phyloP scores from a whole-genome alignment of 2,329 filamentous ascomycete genomes.

The Calonectria pseudoreteaudii region DNA sequence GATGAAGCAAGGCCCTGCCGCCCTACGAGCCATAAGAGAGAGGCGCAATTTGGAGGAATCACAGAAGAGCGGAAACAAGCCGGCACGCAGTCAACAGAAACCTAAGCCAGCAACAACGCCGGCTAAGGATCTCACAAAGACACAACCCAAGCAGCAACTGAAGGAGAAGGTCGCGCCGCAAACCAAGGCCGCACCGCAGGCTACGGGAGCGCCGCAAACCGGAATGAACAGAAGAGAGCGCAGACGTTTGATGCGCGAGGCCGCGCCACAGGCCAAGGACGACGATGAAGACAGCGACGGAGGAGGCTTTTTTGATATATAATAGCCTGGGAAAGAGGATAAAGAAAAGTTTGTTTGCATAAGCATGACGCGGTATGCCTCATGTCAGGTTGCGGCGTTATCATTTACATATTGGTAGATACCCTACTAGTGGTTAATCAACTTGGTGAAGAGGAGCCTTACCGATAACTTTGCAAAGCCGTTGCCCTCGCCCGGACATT shows the following conservation, averaged over 20 bases:
- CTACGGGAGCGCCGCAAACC: slow-evolving; percentile 39
- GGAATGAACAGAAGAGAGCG: slow-evolving; percentile 51
- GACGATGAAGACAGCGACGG: slow-evolving; percentile 64
- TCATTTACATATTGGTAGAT: slow-evolving; percentile 35
- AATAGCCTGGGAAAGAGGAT: neutral
- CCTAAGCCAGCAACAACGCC: slow-evolving; percentile 28
- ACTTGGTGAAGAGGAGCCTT: slow-evolving; percentile 12
- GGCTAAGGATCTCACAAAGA: slow-evolving; percentile 31
- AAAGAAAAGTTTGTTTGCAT: slow-evolving; percentile 16
- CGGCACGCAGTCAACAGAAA: slow-evolving; percentile 30
- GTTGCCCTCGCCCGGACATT: neutral
- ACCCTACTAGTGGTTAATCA: slow-evolving; percentile 26
- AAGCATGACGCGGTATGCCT: neutral
- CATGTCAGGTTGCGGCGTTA: slow-evolving; percentile 11
- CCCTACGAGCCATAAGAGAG: slow-evolving; percentile 67
- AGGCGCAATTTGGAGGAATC: slow-evolving; percentile 49
- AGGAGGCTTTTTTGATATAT: slow-evolving; percentile 68
- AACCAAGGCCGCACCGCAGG: slow-evolving; percentile 33
- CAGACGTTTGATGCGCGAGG: slow-evolving; percentile 50
- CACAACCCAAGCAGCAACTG: slow-evolving; percentile 34
- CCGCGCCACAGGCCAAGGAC: slow-evolving; percentile 46
- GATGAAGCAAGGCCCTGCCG: slow-evolving; percentile 66
- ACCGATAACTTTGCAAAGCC: slow-evolving; percentile 2
- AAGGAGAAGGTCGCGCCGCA: slow-evolving; percentile 29
- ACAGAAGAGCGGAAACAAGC: slow-evolving; percentile 19